Conservation (phyloP, 331 rosid species). For the Ulmus americana region DNA sequence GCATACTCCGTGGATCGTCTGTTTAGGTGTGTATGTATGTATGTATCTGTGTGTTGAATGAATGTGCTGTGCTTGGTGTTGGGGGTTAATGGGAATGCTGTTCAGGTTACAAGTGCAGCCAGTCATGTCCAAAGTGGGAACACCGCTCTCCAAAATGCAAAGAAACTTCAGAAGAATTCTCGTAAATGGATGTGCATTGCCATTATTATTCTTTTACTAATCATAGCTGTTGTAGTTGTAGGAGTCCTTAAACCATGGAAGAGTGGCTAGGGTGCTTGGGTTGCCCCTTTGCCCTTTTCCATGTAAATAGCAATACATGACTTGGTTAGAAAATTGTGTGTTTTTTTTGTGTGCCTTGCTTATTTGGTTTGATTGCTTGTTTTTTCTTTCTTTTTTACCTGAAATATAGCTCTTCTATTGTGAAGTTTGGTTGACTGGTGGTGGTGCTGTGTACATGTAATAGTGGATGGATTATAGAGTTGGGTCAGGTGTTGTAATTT, state of each 20-base stretch:
- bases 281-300: slow-evolving; percentile 34
- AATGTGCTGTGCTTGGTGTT: background rate
- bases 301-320: slow-evolving; percentile 21
- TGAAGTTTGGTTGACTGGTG: slow-evolving; percentile 26
- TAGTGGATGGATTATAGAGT: background rate
- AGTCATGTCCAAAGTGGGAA: slow-evolving; percentile 79
- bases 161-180: slow-evolving; percentile 77
- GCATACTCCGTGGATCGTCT: slow-evolving; percentile 15
- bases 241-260: slow-evolving; percentile 80
- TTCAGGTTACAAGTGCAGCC: slow-evolving; percentile 67
- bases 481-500: background rate
- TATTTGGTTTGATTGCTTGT: slow-evolving; percentile 22
- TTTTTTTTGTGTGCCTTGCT: slow-evolving; percentile 24
- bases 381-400: slow-evolving; percentile 1
- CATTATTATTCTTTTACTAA: slow-evolving; percentile 59
- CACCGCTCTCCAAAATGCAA: slow-evolving; percentile 69
- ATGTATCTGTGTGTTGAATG: background rate
- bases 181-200: slow-evolving; percentile 89
- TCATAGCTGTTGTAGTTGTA: slow-evolving; percentile 65
- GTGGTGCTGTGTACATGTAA: slow-evolving; percentile 18
- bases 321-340: slow-evolving; percentile 28
- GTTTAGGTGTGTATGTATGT: slow-evolving; percentile 22
- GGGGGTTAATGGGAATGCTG: slow-evolving; percentile 39
- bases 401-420: background rate
- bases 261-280: slow-evolving; percentile 58